A percentile compares a stretch with the other conserved stretches of the same genome.
Evolutionary conservation across 495 filamentous ascomycete species (phyloP).

Genomic region (Xylaria grammica): DNA sequence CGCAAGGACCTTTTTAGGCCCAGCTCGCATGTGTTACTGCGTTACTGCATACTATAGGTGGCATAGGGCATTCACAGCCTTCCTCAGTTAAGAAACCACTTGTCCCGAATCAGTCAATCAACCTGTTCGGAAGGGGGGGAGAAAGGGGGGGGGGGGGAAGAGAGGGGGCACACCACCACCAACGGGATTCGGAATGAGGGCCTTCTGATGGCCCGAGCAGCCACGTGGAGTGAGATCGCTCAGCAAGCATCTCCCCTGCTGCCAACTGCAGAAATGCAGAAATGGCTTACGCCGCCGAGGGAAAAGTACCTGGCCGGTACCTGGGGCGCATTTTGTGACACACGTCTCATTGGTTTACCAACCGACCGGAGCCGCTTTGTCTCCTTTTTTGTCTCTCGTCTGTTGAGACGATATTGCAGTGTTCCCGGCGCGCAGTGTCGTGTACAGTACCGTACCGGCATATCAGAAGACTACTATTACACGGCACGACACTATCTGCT

Average conservation of each 20-base stretch:
- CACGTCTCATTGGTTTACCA: conserved; percentile 10
- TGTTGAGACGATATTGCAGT: too few relatives aligned
- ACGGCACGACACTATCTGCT: too few relatives aligned
- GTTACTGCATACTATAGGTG: too few relatives aligned
- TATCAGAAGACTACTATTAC: too few relatives aligned
- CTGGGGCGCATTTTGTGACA: conserved; percentile 10
- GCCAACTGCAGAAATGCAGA: conserved; percentile 1
- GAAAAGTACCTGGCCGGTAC: conserved; percentile 11
- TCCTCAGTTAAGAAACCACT: conserved; percentile 4
- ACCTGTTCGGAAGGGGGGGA: too few relatives aligned
- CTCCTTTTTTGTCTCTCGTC: not conserved
- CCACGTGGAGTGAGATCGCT: conserved; percentile 22
- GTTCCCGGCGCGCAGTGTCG: too few relatives aligned
- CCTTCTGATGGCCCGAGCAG: conserved; percentile 21
- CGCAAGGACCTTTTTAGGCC: not conserved
- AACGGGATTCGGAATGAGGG: conserved; percentile 19
- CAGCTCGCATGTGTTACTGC: conserved; percentile 3
- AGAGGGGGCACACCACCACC: too few relatives aligned
- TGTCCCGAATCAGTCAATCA: too few relatives aligned
- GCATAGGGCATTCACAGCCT: not conserved
- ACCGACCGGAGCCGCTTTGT: conserved; percentile 11
- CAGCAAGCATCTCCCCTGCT: conserved; percentile 22
- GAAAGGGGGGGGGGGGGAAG: too few relatives aligned
- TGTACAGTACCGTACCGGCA: too few relatives aligned
- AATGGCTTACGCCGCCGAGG: conserved; percentile 3